Evolutionary conservation across 805 yeast species (phyloP).

Genomic region (Kazachstania martiniae): DNA sequence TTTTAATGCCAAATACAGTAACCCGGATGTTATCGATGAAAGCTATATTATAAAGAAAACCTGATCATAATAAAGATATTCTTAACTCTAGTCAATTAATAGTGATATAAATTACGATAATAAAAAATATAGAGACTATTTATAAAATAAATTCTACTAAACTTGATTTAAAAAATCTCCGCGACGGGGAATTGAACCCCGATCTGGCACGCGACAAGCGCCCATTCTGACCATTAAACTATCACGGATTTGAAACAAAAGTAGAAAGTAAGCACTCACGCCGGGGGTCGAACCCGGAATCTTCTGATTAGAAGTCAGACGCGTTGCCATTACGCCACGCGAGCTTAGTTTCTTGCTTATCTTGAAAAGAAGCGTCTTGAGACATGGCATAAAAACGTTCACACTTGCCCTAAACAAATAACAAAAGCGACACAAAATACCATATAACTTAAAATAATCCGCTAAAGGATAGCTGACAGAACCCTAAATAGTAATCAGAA

Average conservation of each 20-base stretch:
- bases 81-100: too few relatives aligned
- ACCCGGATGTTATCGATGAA: too few relatives aligned
- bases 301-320: constrained; percentile 47
- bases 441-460: too few relatives aligned
- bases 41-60: too few relatives aligned
- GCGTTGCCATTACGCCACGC: constrained; percentile 50
- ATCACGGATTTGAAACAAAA: constrained; percentile 1
- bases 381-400: constrained; percentile 7
- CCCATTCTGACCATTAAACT: constrained; percentile 1
- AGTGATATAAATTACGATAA: too few relatives aligned
- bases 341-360: constrained; percentile 25
- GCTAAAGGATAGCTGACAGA: too few relatives aligned
- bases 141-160: too few relatives aligned
- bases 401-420: constrained; percentile 8
- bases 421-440: too few relatives aligned
- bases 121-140: too few relatives aligned
- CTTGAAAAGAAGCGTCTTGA: background rate
- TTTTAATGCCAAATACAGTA: too few relatives aligned
- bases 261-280: constrained; percentile 31
- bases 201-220: constrained; percentile 1
- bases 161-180: background rate
- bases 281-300: constrained; percentile 48
- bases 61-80: too few relatives aligned
- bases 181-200: constrained; percentile 1
- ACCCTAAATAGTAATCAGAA: too few relatives aligned